Base-by-base conservation (phyloP, 306 rosid species). In the Ziziphus jujuba region DNA sequence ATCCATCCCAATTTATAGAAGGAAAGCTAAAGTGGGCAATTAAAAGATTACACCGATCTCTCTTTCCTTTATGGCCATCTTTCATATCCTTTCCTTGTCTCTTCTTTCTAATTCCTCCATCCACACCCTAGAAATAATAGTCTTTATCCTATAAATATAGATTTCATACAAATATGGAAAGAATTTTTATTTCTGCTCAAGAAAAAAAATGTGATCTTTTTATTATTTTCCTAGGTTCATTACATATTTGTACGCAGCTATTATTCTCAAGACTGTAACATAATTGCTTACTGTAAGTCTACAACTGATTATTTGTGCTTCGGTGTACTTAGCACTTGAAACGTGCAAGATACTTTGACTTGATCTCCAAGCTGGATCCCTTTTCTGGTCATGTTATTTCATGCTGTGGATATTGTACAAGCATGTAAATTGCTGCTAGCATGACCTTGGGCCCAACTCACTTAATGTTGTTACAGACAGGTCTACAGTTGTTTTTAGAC, bases 401-500 rank as follows among this genome's bases (percentile, higher is more conserved):
- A 8, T 4, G 15, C 12, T 7, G 45, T 40, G 45, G 45, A 40
- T 40, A 38, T 38, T 2, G 13, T 40, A 40, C 12, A 40, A 10
- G 9, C 45, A 10, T 40, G 45, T 40, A 40, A 40, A 40, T 12
- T 10, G 12, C 9, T 40, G 45, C 45, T 40, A 40, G 13, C 45
- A 9, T 40, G 45, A 40, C 45, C 45, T 40, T 8, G 14, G 45
- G 9, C 9, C 45, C 45, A 6, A 40, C 15, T 40, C 12, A 40
- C 15, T 40, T 40, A 8, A 40, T 40, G 9, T 64, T 58, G 23
- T 73, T 73, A 62, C 85, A 93, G 98, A 72, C 75, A 53, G 95
- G 96, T 75, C 56, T 74, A 60, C 80, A 80, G 69, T 61, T 93
- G 49, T 48, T 88, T 62, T 67, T 61, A 40, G 77, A 80, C 53